Evolutionary conservation across 2,329 filamentous ascomycete genomes (phyloP).

Genomic region (Calonectria leucothoes): DNA sequence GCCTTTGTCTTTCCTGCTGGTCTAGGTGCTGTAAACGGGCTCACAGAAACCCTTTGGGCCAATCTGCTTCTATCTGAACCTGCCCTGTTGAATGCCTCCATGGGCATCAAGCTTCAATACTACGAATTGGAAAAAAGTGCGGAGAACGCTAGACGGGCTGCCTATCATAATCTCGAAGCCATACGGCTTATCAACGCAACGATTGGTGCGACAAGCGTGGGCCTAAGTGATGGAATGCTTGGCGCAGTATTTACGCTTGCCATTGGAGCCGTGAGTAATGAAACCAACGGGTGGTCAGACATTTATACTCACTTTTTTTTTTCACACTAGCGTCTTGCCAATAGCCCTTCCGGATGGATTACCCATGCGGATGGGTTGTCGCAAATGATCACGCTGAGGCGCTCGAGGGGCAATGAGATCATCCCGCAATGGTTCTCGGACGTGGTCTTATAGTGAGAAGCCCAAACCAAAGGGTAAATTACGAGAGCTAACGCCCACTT

Average conservation of each 20-base stretch:
- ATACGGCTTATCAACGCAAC: conserved; percentile 29
- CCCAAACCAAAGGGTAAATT: too few relatives aligned
- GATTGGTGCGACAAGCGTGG: neutral
- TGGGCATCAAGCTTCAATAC: conserved; percentile 31
- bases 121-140: neutral
- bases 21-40: neutral
- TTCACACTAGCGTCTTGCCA: conserved; percentile 26
- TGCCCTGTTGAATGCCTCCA: conserved; percentile 39
- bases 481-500: neutral
- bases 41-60: conserved; percentile 27
- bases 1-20: conserved; percentile 29
- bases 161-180: conserved; percentile 21
- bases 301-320: neutral
- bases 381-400: conserved; percentile 26
- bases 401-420: neutral
- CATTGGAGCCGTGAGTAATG: conserved; percentile 20
- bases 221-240: conserved; percentile 32
- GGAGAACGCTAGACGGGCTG: neutral
- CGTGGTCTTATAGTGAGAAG: conserved; percentile 20
- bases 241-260: conserved; percentile 35
- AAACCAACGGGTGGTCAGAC: rapidly evolving
- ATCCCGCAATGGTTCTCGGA: conserved; percentile 28
- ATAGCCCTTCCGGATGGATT: conserved; percentile 19
- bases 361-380: conserved; percentile 30
- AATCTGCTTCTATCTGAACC: conserved; percentile 34